These are phyloP conservation scores for Pyrus betulifolia DNA, from an alignment of 306 rosid genomes.

Conservation along the genomic window DNA sequence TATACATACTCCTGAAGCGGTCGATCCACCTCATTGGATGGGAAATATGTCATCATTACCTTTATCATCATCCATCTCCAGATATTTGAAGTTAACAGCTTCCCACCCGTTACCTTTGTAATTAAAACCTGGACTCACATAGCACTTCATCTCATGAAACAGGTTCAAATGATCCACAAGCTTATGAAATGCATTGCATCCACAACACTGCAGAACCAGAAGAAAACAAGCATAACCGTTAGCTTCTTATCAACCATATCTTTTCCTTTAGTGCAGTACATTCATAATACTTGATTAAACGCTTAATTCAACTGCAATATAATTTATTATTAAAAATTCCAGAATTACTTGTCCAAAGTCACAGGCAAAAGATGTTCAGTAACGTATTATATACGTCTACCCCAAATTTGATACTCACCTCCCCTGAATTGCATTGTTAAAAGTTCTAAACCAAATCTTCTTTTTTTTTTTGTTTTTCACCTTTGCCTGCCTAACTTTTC, in stretches of 20 bases:
- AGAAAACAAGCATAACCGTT: background rate
- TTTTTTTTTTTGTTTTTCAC: background rate
- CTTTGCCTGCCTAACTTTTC: background rate
- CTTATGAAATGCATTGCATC: constrained; percentile 90
- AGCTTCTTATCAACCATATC: background rate
- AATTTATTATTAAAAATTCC: background rate
- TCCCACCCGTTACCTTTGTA: constrained; percentile 69
- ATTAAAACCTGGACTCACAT: constrained; percentile 66
- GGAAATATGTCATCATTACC: constrained; percentile 52
- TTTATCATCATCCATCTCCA: constrained; percentile 44
- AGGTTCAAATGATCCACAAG: constrained; percentile 91
- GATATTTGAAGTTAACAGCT: constrained; percentile 50
- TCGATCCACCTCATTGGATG: constrained; percentile 33
- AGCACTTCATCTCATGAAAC: constrained; percentile 89
- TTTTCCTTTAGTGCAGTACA: background rate
- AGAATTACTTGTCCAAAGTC: background rate
- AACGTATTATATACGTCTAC: background rate
- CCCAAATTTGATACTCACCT: background rate
- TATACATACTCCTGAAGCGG: constrained; percentile 25
- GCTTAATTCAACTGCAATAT: background rate
- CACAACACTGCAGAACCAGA: constrained; percentile 60
- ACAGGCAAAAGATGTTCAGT: background rate
- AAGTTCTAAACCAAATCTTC: background rate
- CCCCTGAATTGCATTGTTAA: background rate
- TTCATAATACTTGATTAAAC: background rate